Base-by-base conservation (phyloP, 1,284 basidiomycete genomes). In the Volvariella volvacea region DNA sequence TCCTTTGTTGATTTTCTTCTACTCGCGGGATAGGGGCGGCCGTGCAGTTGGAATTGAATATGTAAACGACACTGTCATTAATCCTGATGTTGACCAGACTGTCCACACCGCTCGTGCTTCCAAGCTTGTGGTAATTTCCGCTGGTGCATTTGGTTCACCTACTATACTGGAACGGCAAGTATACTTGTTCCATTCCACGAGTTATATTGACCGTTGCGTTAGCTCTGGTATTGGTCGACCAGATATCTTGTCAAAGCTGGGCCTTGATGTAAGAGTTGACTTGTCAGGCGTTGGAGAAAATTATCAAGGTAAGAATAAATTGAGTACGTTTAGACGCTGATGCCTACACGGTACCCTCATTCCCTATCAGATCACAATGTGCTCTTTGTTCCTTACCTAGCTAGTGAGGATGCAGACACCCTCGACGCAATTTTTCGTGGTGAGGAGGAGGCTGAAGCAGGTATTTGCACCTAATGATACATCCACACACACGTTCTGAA, bases 41-140 rank as follows among this genome's bases (percentile, higher is more conserved):
- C 68, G 66, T 15, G 80, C 79, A 2, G 65, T 71, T 2, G 80
- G 80, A 0, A 69, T 83, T 7, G 75, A 80, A 55, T 80, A 78
- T 49, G 52, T 68, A 4, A 56, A 67, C 45, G 74, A 53, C 43
- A 1, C 47, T 49, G 47, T 48, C n/a, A 20, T 15, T 15, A 15
- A 20, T 8, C n/a, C 34, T 16, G 19, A 6, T 4, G 34, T 8
- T n/a, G 19, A 15, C 19, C 34, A 15, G 8, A 39, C 37, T 10
- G 44, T 47, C 12, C 39, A 43, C n/a, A 54, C 52, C 1, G 72
- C 62, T 2, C 64, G 74, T 50, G 70, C 67, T 3, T 53, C 52
- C 16, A 63, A 57, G 16, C 48, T 71, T 1, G 64, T 74, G 0
- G 61, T 74, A 2, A 32, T 74, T 10, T 65, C 68, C 22, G 63